A percentile compares a stretch with the other conserved stretches of the same genome.
Evolutionary conservation across 306 rosid genomes (phyloP).

Genomic region (Ziziphus jujuba): DNA sequence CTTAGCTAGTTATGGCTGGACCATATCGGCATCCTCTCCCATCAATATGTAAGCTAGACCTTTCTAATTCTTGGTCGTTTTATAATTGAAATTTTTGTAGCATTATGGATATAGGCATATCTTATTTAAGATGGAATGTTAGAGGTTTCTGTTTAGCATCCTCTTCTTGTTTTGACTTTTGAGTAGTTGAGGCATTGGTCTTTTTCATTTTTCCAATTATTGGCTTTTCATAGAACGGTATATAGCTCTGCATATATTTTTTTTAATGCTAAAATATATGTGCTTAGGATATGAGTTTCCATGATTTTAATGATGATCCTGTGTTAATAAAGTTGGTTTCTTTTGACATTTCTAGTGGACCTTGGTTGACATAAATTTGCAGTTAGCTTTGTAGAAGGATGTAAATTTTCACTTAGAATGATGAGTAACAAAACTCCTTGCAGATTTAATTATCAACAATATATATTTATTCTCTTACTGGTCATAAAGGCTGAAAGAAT

Average conservation of each 20-base stretch:
- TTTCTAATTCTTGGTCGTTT: constrained; percentile 19
- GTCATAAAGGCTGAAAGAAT: neutral
- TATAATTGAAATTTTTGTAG: neutral
- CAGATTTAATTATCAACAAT: neutral
- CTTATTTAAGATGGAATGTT: too few species aligned
- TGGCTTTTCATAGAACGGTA: too few species aligned
- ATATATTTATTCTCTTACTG: neutral
- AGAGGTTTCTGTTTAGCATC: neutral
- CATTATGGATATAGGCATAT: too few species aligned
- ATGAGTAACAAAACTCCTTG: too few species aligned
- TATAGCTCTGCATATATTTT: too few species aligned
- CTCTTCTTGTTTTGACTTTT: neutral
- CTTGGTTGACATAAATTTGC: too few species aligned
- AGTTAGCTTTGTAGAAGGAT: too few species aligned
- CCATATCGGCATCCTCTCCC: constrained; percentile 12
- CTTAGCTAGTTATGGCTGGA: constrained; percentile 33
- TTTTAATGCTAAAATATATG: too few species aligned
- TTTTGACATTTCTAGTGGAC: too few species aligned
- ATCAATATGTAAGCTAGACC: constrained; percentile 39
- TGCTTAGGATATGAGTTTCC: too few species aligned
- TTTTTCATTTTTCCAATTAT: neutral
- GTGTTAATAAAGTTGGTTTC: neutral
- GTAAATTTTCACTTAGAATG: too few species aligned
- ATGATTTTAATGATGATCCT: neutral
- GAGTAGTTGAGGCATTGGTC: neutral